Percentiles rank a stretch among this genome's conserved stretches.
Conservation (phyloP, 2,329 filamentous ascomycete genomes). For the Esteya vermicola region DNA sequence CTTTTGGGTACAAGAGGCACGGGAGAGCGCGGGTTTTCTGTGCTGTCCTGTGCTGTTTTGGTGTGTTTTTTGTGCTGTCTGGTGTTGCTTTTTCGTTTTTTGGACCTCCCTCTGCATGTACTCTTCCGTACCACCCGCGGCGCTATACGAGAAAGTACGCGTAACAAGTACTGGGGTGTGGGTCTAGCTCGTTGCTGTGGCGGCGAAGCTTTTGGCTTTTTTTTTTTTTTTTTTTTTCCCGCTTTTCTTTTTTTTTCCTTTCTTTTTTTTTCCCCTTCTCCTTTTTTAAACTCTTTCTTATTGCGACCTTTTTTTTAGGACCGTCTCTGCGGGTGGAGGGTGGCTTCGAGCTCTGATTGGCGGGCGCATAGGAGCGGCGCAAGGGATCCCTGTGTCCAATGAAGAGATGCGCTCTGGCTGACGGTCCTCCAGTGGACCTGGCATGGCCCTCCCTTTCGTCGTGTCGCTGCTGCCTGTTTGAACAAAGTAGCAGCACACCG, state of each 20-base stretch:
- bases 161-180: no score
- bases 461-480: background rate
- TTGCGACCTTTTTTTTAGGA: background rate
- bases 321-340: background rate
- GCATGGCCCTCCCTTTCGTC: background rate
- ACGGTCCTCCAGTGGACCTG: background rate
- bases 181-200: no score
- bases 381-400: background rate
- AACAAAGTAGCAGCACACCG: no score
- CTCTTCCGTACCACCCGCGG: no score
- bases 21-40: no score
- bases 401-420: background rate
- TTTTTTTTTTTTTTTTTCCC: background rate
- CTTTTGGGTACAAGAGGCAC: no score
- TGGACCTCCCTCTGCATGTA: no score
- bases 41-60: no score
- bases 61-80: no score
- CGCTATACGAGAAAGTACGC: no score
- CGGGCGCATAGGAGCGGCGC: background rate
- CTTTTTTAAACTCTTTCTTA: background rate
- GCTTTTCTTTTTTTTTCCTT: background rate
- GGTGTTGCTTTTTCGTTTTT: no score
- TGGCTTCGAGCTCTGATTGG: background rate
- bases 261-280: background rate
- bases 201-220: background rate